Conservation (phyloP, 495 filamentous ascomycete species). For the Lasiosphaeriaceae sp. region DNA sequence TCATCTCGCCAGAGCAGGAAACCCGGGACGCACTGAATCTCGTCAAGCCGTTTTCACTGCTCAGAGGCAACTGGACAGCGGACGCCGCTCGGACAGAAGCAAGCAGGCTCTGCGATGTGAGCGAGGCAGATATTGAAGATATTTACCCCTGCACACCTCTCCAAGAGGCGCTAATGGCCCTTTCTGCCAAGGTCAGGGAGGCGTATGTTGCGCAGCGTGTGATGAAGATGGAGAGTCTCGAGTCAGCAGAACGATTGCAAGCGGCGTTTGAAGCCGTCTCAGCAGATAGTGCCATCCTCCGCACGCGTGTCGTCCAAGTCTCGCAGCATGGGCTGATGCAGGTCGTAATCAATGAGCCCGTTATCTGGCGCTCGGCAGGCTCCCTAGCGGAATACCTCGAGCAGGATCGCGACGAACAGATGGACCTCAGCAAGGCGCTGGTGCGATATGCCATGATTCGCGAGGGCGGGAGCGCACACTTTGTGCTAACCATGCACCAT, state of each 20-base stretch:
- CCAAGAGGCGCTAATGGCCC: conserved; percentile 65
- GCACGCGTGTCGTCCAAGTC: conserved; percentile 56
- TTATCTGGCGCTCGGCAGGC: conserved; percentile 42
- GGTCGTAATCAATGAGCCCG: conserved; percentile 49
- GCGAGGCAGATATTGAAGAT: conserved; percentile 46
- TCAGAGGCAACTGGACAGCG: conserved; percentile 22
- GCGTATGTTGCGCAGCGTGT: conserved; percentile 56
- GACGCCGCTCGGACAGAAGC: conserved; percentile 23
- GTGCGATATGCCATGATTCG: conserved; percentile 52
- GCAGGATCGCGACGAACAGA: conserved; percentile 37
- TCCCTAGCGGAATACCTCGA: conserved; percentile 46
- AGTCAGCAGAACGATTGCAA: conserved; percentile 37
- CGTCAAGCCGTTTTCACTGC: conserved; percentile 28
- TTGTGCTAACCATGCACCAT: conserved; percentile 64
- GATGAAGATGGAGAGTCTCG: conserved; percentile 28
- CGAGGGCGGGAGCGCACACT: conserved; percentile 37
- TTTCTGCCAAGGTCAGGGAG: conserved; percentile 54
- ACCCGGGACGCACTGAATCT: no score
- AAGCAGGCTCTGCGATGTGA: conserved; percentile 26
- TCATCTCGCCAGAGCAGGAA: neutral
- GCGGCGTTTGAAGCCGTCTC: conserved; percentile 49
- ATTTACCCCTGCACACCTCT: conserved; percentile 67
- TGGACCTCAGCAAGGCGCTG: conserved; percentile 53
- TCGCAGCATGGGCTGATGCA: conserved; percentile 54
- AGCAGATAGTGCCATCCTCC: conserved; percentile 48